phyloP scores from a whole-genome alignment of 306 rosid genomes.

The Cyamopsis tetragonoloba region DNA sequence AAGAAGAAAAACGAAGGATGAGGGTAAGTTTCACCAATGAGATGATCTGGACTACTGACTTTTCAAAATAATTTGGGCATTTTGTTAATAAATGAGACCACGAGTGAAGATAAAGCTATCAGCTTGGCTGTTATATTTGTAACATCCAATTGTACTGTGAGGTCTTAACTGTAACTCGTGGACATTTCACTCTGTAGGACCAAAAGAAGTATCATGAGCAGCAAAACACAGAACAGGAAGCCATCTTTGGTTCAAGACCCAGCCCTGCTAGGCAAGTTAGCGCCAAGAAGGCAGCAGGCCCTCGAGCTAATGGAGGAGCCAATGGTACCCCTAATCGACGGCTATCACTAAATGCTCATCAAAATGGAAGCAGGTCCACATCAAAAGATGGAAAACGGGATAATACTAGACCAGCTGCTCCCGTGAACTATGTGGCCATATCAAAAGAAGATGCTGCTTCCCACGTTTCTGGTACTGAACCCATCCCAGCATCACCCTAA shows the following conservation, averaged over 20 bases:
- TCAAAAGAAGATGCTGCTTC: constrained; percentile 85
- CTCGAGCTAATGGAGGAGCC: constrained; percentile 78
- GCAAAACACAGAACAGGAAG: constrained; percentile 78
- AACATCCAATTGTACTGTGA: not conserved
- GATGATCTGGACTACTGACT: not conserved
- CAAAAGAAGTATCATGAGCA: constrained; percentile 84
- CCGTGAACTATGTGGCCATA: constrained; percentile 76
- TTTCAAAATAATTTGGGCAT: constrained; percentile 2
- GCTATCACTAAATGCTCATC: constrained; percentile 82
- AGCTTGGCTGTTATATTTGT: constrained; percentile 7
- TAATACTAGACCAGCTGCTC: constrained; percentile 62
- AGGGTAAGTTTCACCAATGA: constrained; percentile 50
- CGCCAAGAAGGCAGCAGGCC: constrained; percentile 69
- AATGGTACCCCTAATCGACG: constrained; percentile 87
- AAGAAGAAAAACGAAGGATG: constrained; percentile 92
- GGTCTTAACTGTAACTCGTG: not conserved
- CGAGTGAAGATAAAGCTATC: not conserved
- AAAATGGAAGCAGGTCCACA: constrained; percentile 74
- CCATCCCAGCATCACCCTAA: constrained; percentile 67
- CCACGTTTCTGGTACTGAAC: constrained; percentile 70
- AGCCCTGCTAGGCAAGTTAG: constrained; percentile 80
- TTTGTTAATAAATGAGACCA: not conserved
- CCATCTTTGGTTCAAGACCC: constrained; percentile 64
- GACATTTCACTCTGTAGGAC: constrained; percentile 53
- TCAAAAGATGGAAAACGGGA: constrained; percentile 75